phyloP scores from a whole-genome alignment of 768 basidiomycete genomes.

The Mycena epipterygia region DNA sequence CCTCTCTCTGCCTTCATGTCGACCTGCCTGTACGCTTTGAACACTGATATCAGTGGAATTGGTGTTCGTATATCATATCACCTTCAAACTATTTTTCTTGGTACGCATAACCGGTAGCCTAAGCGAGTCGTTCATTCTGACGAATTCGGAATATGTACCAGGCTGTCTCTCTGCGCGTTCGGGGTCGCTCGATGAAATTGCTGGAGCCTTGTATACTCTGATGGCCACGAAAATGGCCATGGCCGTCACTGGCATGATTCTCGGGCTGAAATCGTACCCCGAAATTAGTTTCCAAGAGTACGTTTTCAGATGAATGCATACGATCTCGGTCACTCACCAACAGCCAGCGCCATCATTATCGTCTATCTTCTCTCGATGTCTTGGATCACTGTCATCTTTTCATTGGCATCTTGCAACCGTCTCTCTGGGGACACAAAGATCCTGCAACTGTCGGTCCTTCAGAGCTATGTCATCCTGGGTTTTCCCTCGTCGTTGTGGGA shows the following conservation, averaged over 20 bases:
- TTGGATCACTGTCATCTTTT: constrained; percentile 10
- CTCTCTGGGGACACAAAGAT: background rate
- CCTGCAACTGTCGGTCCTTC: constrained; percentile 15
- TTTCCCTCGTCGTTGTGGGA: background rate
- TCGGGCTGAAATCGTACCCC: constrained; percentile 6
- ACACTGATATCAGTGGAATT: constrained; percentile 6
- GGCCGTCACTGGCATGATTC: constrained; percentile 19
- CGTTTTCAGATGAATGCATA: background rate
- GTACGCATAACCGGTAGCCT: background rate
- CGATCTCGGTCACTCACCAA: background rate
- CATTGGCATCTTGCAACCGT: constrained; percentile 10
- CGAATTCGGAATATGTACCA: too few species aligned
- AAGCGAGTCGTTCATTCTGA: too few species aligned
- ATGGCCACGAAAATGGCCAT: constrained; percentile 23
- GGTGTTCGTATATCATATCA: constrained; percentile 9
- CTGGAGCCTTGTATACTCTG: constrained; percentile 18
- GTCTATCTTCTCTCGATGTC: constrained; percentile 20
- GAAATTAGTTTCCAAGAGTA: constrained; percentile 22
- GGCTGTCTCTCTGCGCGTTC: constrained; percentile 19
- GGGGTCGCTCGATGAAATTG: constrained; percentile 13
- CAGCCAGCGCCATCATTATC: constrained; percentile 10
- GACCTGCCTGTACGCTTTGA: background rate
- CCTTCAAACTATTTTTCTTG: constrained; percentile 12
- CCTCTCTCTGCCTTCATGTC: too few species aligned
- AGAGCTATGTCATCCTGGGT: constrained; percentile 14